Evolutionary conservation across 495 filamentous ascomycete species (phyloP), one percentile per base, ranked within the genome.

Genomic region (Aspergillus bertholletiae): DNA sequence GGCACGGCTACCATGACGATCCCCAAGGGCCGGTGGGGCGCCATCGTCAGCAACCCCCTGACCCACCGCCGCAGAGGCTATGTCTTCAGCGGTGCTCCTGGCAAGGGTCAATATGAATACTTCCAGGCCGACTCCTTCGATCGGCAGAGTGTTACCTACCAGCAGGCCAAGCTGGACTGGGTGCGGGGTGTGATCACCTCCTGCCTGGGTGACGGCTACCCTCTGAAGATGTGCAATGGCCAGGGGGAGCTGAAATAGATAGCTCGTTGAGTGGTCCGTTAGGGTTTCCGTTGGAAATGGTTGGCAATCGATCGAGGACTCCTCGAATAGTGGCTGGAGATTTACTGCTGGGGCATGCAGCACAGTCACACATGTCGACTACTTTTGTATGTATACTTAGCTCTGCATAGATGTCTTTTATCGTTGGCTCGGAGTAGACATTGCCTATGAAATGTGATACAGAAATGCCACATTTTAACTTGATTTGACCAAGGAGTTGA

Each of bases 1-100:
- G 57, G 57, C 35, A 59, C 57, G 48, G 57, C 47, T 8, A 59
- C 57, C 18, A 55, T 59, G 57, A 59, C 57, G 2, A 59, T 59
- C 44, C 57, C 57, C 17, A 46, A 51, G 39, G 52, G 55, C 53
- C 51, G 23, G 44, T 59, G 57, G 57, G 57, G 57, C 7, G 52
- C 52, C 8, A 59, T 59, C 46, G 52, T 59, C 9, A 59, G 57
- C 34, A 59, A 59, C 52, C 57, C 57, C 1, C 18, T 55, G 26
- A 59, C 57, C 13, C 45, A 52, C 30, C 57, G 57, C 2, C 46
- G 51, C 20, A 24, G 48, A 2, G 57, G 57, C 17, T 59, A 59
- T 18, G 53, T 59, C 11, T 59, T 52, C 43, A 55, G 17, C 11
- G 57, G 57, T 15, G 13, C 46, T 22, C 57, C 57, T 7, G 57